phyloP scores from a whole-genome alignment of 2,329 filamentous ascomycete species.

The Proliferodiscus dingleyae region DNA sequence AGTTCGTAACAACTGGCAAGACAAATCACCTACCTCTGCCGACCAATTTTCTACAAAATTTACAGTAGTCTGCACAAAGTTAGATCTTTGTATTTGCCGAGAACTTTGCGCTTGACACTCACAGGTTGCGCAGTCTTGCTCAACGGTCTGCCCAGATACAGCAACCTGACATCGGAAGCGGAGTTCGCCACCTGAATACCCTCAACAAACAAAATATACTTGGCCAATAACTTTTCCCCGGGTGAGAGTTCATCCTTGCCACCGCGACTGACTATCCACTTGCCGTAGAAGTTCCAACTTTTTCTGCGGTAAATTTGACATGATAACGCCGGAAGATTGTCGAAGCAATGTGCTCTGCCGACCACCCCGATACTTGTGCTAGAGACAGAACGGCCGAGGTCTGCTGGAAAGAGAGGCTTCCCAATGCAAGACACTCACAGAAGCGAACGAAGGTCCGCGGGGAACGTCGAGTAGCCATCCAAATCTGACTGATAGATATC shows the following conservation, averaged over 20 bases:
- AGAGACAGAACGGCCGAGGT: constrained; percentile 14
- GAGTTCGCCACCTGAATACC: constrained; percentile 1
- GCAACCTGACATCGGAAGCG: not conserved
- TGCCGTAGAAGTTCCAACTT: constrained; percentile 15
- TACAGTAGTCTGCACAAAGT: not conserved
- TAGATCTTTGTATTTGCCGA: not conserved
- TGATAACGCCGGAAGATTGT: not conserved
- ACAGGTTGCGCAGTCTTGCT: not conserved
- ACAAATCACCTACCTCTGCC: not conserved
- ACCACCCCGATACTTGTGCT: constrained; percentile 19
- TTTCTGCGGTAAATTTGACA: constrained; percentile 6
- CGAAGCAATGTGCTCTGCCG: constrained; percentile 19
- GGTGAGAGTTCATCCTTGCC: not conserved
- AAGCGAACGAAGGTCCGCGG: constrained; percentile 9
- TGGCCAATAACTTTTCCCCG: constrained; percentile 5
- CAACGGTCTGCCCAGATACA: constrained; percentile 4
- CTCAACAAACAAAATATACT: not conserved
- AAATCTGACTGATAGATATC: not conserved
- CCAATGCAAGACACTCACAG: constrained; percentile 2
- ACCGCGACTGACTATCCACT: constrained; percentile 9
- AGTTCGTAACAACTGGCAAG: not conserved
- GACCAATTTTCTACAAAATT: not conserved
- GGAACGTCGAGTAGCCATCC: constrained; percentile 7
- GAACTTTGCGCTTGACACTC: not conserved
- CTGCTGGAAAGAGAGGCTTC: not conserved